Base-by-base conservation (phyloP, 371 early-diverging fungal species). In the Nematocida homosporus region DNA sequence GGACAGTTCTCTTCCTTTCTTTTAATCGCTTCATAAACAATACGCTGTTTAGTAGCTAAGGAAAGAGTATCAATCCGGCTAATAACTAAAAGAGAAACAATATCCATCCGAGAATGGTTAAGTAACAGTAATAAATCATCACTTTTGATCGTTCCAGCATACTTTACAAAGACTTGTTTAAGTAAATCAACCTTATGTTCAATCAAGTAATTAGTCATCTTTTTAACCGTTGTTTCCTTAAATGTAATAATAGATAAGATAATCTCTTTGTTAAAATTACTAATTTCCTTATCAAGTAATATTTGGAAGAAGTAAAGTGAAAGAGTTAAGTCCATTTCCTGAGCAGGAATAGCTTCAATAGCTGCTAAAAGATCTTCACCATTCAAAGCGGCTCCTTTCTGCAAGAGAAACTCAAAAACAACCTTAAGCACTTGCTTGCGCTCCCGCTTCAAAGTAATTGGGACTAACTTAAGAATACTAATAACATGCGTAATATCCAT, bases 341-440 rank as follows among this genome's bases (percentile, higher is more conserved):
- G 10, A 29, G 20, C 18, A 8, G 47, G 29, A 8, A 66, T 29
- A 4, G 6, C 4, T 34, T 18, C 2, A 3, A 55, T 6, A 5
- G 50, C 32, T 6, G 10, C 27, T 0, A 10, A 10, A 16, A 56
- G 10, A 23, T 10, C 23, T 2, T 23, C 35, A 1, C 69, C 25
- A 4, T 18, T 10, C 6, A 68, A 23, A 34, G 10, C 29, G n/a
- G 18, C 37, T n/a, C 35, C 4, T 40, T 23, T 68, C 3, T 2
- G 34, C 32, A 35, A 20, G 10, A 68, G 30, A 3, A 59, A 23
- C 25, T 38, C 27, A 6, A 68, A 44, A 0, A 68, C 16, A 10
- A 60, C 38, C 41, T 68, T 68, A 32, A 68, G 18, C 6, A 25
- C 16, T 20, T 37, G 5, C 25, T 68, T 68, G 44, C 56, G 41